Base-by-base conservation (phyloP, 2,329 filamentous ascomycete species). In the Rhinocladiella similis region DNA sequence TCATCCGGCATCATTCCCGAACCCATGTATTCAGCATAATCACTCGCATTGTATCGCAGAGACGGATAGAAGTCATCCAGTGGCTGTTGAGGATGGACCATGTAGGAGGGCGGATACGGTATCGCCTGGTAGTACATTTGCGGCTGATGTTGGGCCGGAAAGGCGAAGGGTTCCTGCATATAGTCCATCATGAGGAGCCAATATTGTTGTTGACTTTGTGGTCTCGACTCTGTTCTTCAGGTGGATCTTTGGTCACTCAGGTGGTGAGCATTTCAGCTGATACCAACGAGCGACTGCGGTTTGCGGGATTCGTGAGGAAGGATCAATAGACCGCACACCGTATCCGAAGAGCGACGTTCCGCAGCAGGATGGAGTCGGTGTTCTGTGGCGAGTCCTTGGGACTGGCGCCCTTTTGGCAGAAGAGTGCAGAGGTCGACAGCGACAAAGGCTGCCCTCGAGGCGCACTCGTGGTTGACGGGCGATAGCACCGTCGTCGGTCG, bases 1-100 rank as follows among this genome's bases (percentile, higher is more conserved):
- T 78, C 74, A 50, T 72, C 68, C 25, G 67, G 57, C 67, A 73
- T 68, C 54, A 71, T 70, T 38, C 72, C 68, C 52, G 73, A 69
- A 54, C 70, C 69, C 48, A 73, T 74, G 60, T 73, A 75, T 50
- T 77, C 73, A 39, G 73, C 66, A 67, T 72, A 72, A 35, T 77
- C 74, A n/a, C 68, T 66, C 20, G 39, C 42, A 29, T 33, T 38
- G 41, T 59, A 63, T 14, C 52, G 29, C 18, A 33, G 29, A 33
- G 29, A 33, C 6, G 36, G 39, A 25, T 59, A 58, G 18, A 52
- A 54, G 18, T 59, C 59, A 14, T 61, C 60, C 5, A 59, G 20
- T 18, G 42, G 48, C 33, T 53, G 61, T 43, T 60, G 61, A 29
- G 50, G 56, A 29, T 61, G 50, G 12, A 54, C 35, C 19, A 59